phyloP scores from a whole-genome alignment of 148 eudicot genomes.

The Fallopia convolvulus region DNA sequence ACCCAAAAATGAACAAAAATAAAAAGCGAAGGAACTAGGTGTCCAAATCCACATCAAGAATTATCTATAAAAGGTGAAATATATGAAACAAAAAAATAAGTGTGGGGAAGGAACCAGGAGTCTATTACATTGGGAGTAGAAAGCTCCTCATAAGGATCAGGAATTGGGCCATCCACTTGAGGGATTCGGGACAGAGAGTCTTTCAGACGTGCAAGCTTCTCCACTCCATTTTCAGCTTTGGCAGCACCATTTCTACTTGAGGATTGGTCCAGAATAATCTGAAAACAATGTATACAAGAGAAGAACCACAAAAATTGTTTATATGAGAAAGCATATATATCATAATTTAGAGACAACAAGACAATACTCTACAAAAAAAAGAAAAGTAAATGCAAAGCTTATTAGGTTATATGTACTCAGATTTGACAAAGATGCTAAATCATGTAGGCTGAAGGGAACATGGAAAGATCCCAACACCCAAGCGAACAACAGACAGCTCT shows the following conservation, averaged over 20 bases:
- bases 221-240: conserved; percentile 17
- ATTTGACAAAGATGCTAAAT: neutral
- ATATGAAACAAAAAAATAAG: conserved; percentile 5
- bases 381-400: neutral
- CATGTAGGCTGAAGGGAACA: neutral
- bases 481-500: neutral
- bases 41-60: too few species aligned
- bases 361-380: neutral
- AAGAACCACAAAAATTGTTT: neutral
- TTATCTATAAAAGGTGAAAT: too few species aligned
- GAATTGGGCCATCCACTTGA: conserved; percentile 78
- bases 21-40: neutral
- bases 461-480: neutral
- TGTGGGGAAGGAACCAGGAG: neutral
- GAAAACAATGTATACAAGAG: conserved; percentile 5
- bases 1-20: neutral
- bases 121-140: conserved; percentile 85
- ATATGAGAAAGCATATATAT: neutral
- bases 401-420: neutral
- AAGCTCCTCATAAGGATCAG: conserved; percentile 84
- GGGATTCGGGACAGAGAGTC: conserved; percentile 46
- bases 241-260: conserved; percentile 11
- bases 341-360: neutral
- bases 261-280: conserved; percentile 39
- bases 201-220: conserved; percentile 17